Evolutionary conservation across 345 rosid genomes (phyloP).

Genomic region (Eutrema yunnanense): DNA sequence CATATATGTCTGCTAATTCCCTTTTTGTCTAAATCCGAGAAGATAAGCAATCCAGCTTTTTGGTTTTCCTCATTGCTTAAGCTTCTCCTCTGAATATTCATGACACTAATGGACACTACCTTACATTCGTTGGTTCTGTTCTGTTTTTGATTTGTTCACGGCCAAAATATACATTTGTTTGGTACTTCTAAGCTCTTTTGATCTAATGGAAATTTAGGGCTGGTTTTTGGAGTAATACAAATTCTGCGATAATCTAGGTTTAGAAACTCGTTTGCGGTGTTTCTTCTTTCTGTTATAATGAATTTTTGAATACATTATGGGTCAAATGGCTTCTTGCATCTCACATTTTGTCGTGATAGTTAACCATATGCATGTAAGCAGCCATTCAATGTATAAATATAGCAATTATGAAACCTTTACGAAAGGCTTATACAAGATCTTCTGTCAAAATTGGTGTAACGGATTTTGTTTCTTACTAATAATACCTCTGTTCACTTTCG

Average conservation of each 20-base stretch:
- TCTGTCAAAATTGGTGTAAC: not conserved
- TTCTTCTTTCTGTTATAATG: not conserved
- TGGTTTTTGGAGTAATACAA: not conserved
- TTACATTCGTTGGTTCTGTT: not conserved
- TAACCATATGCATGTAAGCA: not conserved
- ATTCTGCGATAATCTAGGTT: not conserved
- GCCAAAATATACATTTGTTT: not conserved
- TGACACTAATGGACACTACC: not conserved
- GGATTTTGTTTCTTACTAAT: not conserved
- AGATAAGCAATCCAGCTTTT: not conserved
- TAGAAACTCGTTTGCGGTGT: not conserved
- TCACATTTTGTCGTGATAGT: not conserved
- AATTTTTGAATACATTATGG: not conserved
- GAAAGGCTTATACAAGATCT: not conserved
- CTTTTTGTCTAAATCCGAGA: not conserved
- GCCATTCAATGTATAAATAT: not conserved
- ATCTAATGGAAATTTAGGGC: not conserved
- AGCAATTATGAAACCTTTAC: not conserved
- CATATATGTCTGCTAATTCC: not conserved
- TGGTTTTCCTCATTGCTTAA: not conserved
- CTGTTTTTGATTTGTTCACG: not conserved
- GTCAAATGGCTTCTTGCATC: not conserved
- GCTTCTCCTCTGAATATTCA: not conserved
- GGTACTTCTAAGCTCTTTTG: not conserved
- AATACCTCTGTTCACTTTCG: not conserved